Percentiles rank a stretch among this genome's conserved stretches.
Evolutionary conservation across 305 asterid species (phyloP).

Genomic region (Rubia balearica): DNA sequence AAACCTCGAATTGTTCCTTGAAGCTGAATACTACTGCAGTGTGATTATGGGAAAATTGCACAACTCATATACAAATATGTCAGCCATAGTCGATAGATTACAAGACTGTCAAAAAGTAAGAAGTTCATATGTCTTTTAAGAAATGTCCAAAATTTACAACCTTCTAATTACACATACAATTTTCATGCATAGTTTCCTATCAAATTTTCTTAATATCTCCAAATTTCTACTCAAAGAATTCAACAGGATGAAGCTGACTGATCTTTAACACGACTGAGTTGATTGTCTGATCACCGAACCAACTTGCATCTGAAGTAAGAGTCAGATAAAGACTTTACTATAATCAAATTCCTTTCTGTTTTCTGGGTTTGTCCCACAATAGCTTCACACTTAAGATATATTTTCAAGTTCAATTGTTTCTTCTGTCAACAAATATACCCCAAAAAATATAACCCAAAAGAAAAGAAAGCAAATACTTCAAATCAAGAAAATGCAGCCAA

Average conservation of each 20-base stretch:
- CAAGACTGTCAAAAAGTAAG: not conserved
- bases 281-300: conserved; percentile 3
- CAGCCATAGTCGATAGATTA: not conserved
- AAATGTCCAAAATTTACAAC: not conserved
- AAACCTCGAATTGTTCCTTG: not conserved
- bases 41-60: not conserved
- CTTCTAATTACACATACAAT: not conserved
- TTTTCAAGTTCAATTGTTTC: too few species aligned
- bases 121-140: too few species aligned
- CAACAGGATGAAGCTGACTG: conserved; percentile 1
- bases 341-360: not conserved
- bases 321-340: conserved; percentile 6
- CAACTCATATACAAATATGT: not conserved
- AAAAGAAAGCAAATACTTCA: too few species aligned
- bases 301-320: not conserved
- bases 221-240: not conserved
- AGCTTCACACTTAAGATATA: too few species aligned
- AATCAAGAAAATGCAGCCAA: too few species aligned
- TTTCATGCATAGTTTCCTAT: not conserved
- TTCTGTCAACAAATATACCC: too few species aligned
- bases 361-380: too few species aligned
- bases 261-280: not conserved
- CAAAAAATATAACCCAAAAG: too few species aligned
- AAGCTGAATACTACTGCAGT: not conserved
- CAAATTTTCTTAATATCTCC: not conserved